These are phyloP conservation scores for Dryas drummondii DNA, from an alignment of 306 rosid genomes.

Conservation along the genomic window DNA sequence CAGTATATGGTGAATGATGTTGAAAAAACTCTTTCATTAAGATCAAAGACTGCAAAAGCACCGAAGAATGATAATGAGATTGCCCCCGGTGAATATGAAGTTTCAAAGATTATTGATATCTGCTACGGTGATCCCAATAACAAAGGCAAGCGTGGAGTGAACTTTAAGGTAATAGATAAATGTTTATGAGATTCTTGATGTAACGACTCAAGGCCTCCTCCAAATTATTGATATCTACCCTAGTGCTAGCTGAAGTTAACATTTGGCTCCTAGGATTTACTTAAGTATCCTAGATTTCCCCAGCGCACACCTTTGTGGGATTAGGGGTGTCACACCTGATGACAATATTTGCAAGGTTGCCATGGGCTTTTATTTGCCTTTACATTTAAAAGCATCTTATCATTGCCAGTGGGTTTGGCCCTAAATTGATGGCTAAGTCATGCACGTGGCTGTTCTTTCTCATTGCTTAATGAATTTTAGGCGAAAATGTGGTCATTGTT, in stretches of 20 bases:
- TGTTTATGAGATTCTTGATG: neutral
- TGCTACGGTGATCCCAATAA: conserved; percentile 78
- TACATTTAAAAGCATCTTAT: neutral
- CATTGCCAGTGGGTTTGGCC: neutral
- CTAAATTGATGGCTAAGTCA: neutral
- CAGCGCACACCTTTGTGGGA: too few relatives aligned
- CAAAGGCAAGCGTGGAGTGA: conserved; percentile 52
- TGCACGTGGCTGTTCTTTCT: neutral
- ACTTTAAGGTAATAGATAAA: conserved; percentile 14
- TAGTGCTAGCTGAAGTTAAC: too few relatives aligned
- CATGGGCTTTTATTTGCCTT: neutral
- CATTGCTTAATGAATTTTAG: neutral
- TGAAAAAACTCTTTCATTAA: conserved; percentile 31
- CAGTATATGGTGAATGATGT: conserved; percentile 37
- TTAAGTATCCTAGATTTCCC: too few relatives aligned
- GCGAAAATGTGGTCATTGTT: neutral
- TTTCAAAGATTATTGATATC: conserved; percentile 66
- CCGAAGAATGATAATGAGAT: conserved; percentile 29
- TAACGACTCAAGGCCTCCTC: too few relatives aligned
- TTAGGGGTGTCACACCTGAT: neutral
- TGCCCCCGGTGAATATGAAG: conserved; percentile 50
- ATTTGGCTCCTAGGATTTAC: too few relatives aligned
- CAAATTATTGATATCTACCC: too few relatives aligned
- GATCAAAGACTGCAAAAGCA: conserved; percentile 31
- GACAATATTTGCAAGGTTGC: neutral